A percentile compares a stretch with the other conserved stretches of the same genome.
Evolutionary conservation across 1,284 basidiomycete species (phyloP).

Genomic region (Chiua sp.): DNA sequence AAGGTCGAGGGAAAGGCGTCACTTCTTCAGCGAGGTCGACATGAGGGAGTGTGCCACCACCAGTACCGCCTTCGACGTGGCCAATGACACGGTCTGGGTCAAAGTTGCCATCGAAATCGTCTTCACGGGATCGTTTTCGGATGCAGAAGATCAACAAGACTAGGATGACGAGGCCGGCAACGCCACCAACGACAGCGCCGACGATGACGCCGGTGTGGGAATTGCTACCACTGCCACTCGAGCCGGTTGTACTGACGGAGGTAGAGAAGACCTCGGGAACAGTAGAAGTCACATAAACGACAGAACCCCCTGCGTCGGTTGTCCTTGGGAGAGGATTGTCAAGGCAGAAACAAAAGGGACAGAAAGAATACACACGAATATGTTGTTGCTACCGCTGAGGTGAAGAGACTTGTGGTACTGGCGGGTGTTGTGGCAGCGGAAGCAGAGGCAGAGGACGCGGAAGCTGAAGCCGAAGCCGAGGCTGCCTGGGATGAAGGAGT

Average conservation of each 20-base stretch:
- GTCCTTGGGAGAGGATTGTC: slow-evolving; percentile 19
- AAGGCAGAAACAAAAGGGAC: neutral
- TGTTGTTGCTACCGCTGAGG: slow-evolving; percentile 22
- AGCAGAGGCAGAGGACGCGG: neutral
- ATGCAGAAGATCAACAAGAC: slow-evolving; percentile 30
- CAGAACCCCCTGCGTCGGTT: slow-evolving; percentile 28
- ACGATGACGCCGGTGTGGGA: slow-evolving; percentile 31
- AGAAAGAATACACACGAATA: slow-evolving; percentile 14
- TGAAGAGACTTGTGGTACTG: slow-evolving; percentile 7
- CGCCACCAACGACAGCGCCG: slow-evolving; percentile 36
- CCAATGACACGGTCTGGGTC: slow-evolving; percentile 50
- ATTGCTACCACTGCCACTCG: neutral
- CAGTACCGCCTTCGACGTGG: slow-evolving; percentile 15
- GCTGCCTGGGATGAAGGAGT: neutral
- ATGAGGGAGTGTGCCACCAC: slow-evolving; percentile 38
- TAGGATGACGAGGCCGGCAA: slow-evolving; percentile 22
- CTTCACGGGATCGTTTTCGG: slow-evolving; percentile 19
- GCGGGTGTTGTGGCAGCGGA: neutral
- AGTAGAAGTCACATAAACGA: slow-evolving; percentile 22
- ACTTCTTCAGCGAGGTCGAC: slow-evolving; percentile 47
- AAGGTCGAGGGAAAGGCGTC: slow-evolving; percentile 35
- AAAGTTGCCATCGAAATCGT: slow-evolving; percentile 58
- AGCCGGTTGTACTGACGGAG: slow-evolving; percentile 1
- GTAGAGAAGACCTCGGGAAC: slow-evolving; percentile 20
- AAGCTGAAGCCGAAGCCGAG: neutral